phyloP scores from a whole-genome alignment of 306 rosid species.

The Acacia confusa region DNA sequence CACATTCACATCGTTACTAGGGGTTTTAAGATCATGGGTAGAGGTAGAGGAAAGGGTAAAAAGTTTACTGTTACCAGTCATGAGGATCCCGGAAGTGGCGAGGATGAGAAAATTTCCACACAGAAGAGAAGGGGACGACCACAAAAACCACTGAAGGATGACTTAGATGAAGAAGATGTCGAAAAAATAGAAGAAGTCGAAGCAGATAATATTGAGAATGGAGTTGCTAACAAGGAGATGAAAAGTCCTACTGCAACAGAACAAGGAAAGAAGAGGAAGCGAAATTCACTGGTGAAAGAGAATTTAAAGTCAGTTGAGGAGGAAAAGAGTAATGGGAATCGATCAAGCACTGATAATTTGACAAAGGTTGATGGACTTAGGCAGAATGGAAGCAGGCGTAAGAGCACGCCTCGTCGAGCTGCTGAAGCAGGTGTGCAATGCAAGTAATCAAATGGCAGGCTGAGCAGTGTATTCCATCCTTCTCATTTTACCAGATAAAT shows the following conservation, averaged over 20 bases:
- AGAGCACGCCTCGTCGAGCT: slow-evolving; percentile 78
- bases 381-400: slow-evolving; percentile 70
- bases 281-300: slow-evolving; percentile 34
- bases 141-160: slow-evolving; percentile 43
- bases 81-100: slow-evolving; percentile 41
- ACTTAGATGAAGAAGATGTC: slow-evolving; percentile 38
- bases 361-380: slow-evolving; percentile 51
- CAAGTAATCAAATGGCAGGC: slow-evolving; percentile 45
- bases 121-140: slow-evolving; percentile 53
- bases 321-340: slow-evolving; percentile 35
- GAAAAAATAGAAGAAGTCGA: slow-evolving; percentile 39
- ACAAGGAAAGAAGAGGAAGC: slow-evolving; percentile 44
- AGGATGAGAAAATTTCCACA: slow-evolving; percentile 38
- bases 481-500: slow-evolving; percentile 21
- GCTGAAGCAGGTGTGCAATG: slow-evolving; percentile 81
- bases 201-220: slow-evolving; percentile 34
- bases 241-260: slow-evolving; percentile 24
- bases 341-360: slow-evolving; percentile 34
- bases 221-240: slow-evolving; percentile 24
- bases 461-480: slow-evolving; percentile 25
- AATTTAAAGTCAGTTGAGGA: slow-evolving; percentile 31
- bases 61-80: slow-evolving; percentile 34
- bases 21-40: slow-evolving; percentile 46
- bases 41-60: slow-evolving; percentile 56
- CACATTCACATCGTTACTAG: slow-evolving; percentile 32